phyloP scores from a whole-genome alignment of 1,284 basidiomycete genomes.

The Phellopilus nigrolimitatus region DNA sequence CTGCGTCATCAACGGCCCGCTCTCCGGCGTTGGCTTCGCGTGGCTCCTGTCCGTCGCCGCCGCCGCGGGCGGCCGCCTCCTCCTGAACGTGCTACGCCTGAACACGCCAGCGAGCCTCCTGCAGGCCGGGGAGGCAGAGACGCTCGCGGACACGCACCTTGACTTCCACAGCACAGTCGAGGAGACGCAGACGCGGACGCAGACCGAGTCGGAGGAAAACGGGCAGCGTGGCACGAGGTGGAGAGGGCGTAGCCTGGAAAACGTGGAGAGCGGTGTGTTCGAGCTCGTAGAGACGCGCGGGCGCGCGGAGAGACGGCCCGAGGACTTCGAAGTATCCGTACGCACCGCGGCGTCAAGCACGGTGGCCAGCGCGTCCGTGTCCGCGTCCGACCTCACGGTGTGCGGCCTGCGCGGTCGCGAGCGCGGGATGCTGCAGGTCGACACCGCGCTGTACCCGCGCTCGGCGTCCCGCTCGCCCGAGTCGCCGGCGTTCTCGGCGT shows the following conservation, averaged over 20 bases:
- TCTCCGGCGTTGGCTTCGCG: not conserved
- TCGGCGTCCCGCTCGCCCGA: too few species aligned
- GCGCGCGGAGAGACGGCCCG: too few species aligned
- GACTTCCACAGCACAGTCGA: not conserved
- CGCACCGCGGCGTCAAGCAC: too few species aligned
- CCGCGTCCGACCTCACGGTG: too few species aligned
- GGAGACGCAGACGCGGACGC: not conserved
- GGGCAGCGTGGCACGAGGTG: not conserved
- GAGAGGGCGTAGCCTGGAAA: too few species aligned
- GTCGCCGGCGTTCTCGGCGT: not conserved
- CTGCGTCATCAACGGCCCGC: not conserved
- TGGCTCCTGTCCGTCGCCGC: slow-evolving; percentile 9
- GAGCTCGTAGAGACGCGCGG: too few species aligned
- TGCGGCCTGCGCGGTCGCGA: too few species aligned
- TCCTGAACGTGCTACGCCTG: slow-evolving; percentile 4
- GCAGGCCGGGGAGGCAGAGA: not conserved
- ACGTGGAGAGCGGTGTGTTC: too few species aligned
- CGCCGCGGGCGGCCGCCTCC: slow-evolving; percentile 7
- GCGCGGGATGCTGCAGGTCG: too few species aligned
- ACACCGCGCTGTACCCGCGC: too few species aligned
- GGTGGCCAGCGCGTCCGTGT: too few species aligned
- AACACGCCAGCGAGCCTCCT: not conserved
- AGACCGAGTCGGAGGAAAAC: not conserved
- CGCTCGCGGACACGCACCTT: not conserved
- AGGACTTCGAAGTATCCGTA: too few species aligned